Base-by-base conservation (phyloP, 2,329 filamentous ascomycete species). In the Fusarium lateritium region DNA sequence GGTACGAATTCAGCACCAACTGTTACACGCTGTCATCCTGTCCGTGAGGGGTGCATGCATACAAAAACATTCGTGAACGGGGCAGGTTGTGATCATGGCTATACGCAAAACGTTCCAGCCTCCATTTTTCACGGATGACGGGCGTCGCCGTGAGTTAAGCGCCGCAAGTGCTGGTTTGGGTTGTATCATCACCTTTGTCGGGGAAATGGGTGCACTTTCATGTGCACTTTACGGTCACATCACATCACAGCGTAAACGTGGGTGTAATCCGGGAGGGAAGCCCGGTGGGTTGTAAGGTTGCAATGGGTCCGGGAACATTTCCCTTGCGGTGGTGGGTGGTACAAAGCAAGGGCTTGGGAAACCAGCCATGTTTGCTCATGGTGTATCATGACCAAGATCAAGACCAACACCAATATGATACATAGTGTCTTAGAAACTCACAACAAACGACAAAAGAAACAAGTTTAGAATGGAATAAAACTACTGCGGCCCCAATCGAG, bases 11-110 rank as follows among this genome's bases (percentile, higher is more conserved):
- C 36, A 62, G 66, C 17, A 14, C 33, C 38, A 33, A 8, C 26
- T 33, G 62, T 69, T 69, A 63, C 67, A 69, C 49, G n/a, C 45
- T 50, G 62, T 40, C 63, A 66, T 55, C 42, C 26, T 9, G 26
- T 28, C 26, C 26, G 26, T 28, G 26, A 28, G 26, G 26, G 26
- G 26, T 28, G 26, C 26, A 28, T 28, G 26, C 26, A 28, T 9
- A 28, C 6, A 28, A 28, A 28, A 28, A 28, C 26, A 28, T 28
- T 28, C n/a, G 14, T 5, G 17, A 24, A 24, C 26, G 47, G 40
- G 39, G 11, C 33, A 42, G 39, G 28, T 5, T 14, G 36, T 11
- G 24, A 38, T 5, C 17, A 53, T 49, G 60, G 60, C 19, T 65
- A 39, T 7, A 44, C 33, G 45, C 50, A 56, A 14, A n/a, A 15